phyloP scores from a whole-genome alignment of 2,329 filamentous ascomycete species.

The Cercospora janseana region DNA sequence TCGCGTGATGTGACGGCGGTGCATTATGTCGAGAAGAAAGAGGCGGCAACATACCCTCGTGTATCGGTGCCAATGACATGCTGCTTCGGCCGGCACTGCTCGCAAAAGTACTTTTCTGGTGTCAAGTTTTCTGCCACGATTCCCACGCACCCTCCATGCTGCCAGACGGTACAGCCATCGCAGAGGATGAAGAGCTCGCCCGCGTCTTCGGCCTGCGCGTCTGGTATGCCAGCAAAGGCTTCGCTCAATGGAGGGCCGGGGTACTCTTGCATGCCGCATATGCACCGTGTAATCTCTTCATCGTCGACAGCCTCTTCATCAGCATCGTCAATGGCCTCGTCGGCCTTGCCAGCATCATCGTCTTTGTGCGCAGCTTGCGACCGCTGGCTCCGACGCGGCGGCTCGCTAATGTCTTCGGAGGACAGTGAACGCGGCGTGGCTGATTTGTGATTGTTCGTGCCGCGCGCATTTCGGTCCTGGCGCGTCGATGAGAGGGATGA shows the following conservation, averaged over 20 bases:
- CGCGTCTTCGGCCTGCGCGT: conserved; percentile 72
- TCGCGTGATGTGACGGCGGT: conserved; percentile 7
- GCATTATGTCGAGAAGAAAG: conserved; percentile 3
- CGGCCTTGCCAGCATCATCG: conserved; percentile 41
- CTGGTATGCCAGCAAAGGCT: conserved; percentile 44
- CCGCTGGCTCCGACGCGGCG: conserved; percentile 76
- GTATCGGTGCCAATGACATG: conserved; percentile 77
- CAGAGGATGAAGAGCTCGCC: conserved; percentile 97
- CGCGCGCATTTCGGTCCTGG: conserved; percentile 67
- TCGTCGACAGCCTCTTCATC: conserved; percentile 65
- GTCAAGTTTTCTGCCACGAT: conserved; percentile 92
- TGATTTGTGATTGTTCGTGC: conserved; percentile 72
- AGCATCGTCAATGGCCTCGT: conserved; percentile 49
- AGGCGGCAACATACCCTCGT: conserved; percentile 70
- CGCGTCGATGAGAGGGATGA: conserved; percentile 69
- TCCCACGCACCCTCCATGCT: conserved; percentile 95
- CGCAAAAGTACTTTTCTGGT: conserved; percentile 97
- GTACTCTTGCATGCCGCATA: conserved; percentile 93
- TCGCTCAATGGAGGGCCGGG: conserved; percentile 70
- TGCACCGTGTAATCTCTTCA: conserved; percentile 91
- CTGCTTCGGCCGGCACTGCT: conserved; percentile 86
- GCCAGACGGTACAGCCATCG: conserved; percentile 97
- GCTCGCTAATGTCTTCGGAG: conserved; percentile 65
- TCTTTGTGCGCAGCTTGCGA: conserved; percentile 66
- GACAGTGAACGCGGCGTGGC: conserved; percentile 71